These are phyloP conservation scores for Zoysia pacifica DNA, from an alignment of 176 grass and related monocot genomes.

Conservation along the genomic window DNA sequence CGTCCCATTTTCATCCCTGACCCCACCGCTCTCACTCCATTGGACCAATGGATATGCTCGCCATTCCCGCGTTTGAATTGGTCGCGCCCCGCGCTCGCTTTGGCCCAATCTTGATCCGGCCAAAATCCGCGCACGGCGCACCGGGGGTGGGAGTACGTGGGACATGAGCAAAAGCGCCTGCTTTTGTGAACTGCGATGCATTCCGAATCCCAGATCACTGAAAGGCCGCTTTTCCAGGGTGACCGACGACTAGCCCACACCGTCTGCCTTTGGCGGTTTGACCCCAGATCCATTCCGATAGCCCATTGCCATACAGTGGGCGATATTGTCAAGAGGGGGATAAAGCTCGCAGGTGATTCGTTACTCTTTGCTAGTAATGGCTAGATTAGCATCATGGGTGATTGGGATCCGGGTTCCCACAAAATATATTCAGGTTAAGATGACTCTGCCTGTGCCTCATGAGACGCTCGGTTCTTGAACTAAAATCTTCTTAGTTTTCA, in stretches of 20 bases:
- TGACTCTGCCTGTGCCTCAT: neutral
- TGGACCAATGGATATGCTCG: neutral
- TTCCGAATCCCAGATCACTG: neutral
- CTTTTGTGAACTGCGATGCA: neutral
- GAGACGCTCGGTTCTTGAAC: neutral
- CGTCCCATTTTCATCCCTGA: too few species aligned
- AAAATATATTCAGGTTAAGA: neutral
- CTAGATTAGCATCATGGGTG: neutral
- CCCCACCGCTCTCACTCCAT: neutral
- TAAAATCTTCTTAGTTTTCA: too few species aligned
- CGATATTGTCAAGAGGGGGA: too few species aligned
- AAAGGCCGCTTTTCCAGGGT: neutral
- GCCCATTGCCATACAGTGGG: too few species aligned
- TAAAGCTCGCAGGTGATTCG: too few species aligned
- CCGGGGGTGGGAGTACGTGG: neutral
- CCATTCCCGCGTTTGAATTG: neutral
- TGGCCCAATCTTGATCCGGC: conserved; percentile 18
- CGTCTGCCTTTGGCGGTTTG: neutral
- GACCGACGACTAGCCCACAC: neutral
- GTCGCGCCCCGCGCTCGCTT: neutral
- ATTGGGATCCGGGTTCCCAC: neutral
- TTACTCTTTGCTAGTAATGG: neutral
- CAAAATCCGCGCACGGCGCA: conserved; percentile 5
- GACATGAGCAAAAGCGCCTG: neutral
- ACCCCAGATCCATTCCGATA: too few species aligned